phyloP scores from a whole-genome alignment of 257 asterid species.

The Oldenlandia corymbosa region DNA sequence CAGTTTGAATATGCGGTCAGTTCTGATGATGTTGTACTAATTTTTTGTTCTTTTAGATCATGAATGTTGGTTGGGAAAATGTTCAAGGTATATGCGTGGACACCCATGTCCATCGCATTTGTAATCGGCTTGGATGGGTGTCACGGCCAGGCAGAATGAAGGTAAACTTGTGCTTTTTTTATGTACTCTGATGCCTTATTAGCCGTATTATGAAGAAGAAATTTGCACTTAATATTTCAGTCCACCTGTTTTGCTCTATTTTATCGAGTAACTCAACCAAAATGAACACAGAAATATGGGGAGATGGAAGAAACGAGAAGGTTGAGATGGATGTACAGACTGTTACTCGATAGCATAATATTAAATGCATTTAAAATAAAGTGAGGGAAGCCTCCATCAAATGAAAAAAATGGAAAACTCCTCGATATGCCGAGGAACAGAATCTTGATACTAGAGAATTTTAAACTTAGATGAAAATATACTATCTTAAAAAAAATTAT shows the following conservation, averaged over 20 bases:
- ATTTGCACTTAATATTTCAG: background rate
- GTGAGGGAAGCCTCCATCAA: too few species aligned
- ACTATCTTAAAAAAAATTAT: too few species aligned
- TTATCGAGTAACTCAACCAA: background rate
- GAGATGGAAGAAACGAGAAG: too few species aligned
- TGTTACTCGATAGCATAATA: too few species aligned
- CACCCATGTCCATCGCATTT: slow-evolving; percentile 95
- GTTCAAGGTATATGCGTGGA: slow-evolving; percentile 99
- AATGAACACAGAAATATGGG: too few species aligned
- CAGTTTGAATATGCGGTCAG: too few species aligned
- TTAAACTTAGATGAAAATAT: too few species aligned
- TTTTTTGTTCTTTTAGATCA: slow-evolving; percentile 42
- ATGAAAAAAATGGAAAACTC: too few species aligned
- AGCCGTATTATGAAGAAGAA: background rate
- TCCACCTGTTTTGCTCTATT: background rate
- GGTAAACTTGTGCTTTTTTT: slow-evolving; percentile 27
- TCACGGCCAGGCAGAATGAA: slow-evolving; percentile 74
- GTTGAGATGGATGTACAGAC: too few species aligned
- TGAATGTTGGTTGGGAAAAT: slow-evolving; percentile 93
- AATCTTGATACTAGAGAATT: too few species aligned
- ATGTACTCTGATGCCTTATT: background rate
- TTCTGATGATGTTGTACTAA: background rate
- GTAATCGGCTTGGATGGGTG: slow-evolving; percentile 96
- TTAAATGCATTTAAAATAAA: too few species aligned
- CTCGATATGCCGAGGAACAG: too few species aligned